These are phyloP conservation scores for Mucor racemosus DNA, from an alignment of 371 early-diverging fungal species.

Conservation along the genomic window DNA sequence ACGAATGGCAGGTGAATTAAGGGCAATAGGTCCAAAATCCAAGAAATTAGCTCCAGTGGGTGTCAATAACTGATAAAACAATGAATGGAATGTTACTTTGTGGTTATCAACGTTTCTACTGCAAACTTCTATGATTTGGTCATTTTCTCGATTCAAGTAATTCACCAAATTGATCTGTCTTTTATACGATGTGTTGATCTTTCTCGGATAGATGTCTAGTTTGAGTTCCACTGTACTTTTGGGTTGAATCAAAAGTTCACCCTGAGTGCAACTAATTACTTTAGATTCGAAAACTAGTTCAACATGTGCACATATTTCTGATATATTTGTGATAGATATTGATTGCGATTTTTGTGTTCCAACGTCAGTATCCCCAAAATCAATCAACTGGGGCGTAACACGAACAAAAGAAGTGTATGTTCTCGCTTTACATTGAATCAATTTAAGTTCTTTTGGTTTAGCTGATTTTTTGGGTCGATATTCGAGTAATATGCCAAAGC, in stretches of 20 bases:
- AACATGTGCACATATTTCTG: slow-evolving; percentile 86
- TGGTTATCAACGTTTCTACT: slow-evolving; percentile 95
- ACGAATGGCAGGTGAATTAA: slow-evolving; percentile 81
- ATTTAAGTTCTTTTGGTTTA: slow-evolving; percentile 73
- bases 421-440: slow-evolving; percentile 87
- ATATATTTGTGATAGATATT: slow-evolving; percentile 79
- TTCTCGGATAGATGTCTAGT: slow-evolving; percentile 94
- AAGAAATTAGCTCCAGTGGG: slow-evolving; percentile 88
- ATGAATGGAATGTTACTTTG: slow-evolving; percentile 92
- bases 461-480: slow-evolving; percentile 63
- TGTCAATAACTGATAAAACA: slow-evolving; percentile 91
- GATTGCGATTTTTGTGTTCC: slow-evolving; percentile 87
- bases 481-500: slow-evolving; percentile 76
- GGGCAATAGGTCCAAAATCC: slow-evolving; percentile 86
- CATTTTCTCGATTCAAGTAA: slow-evolving; percentile 83
- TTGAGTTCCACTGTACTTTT: slow-evolving; percentile 81
- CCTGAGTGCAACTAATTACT: slow-evolving; percentile 83
- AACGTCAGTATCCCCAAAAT: slow-evolving; percentile 95
- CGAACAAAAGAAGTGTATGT: slow-evolving; percentile 93
- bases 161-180: slow-evolving; percentile 95
- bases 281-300: slow-evolving; percentile 91
- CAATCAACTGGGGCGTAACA: slow-evolving; percentile 76
- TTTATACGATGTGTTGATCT: slow-evolving; percentile 93
- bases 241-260: slow-evolving; percentile 84
- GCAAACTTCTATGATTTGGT: slow-evolving; percentile 87